Evolutionary conservation across 495 filamentous ascomycete species (phyloP).

Genomic region (Hypoxylon fuscum): DNA sequence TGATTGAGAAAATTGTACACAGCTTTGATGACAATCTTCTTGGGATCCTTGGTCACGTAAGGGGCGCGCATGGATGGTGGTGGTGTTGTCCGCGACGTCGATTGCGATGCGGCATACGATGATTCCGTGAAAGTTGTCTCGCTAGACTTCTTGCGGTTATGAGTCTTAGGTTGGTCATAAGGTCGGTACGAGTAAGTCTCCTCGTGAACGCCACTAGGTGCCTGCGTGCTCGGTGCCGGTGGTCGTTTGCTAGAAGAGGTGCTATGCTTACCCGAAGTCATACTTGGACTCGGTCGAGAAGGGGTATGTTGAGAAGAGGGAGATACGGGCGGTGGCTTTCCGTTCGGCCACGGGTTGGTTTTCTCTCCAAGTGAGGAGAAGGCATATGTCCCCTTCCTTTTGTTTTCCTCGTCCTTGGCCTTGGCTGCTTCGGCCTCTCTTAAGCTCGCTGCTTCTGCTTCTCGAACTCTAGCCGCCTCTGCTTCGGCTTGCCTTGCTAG

Average conservation of each 20-base stretch:
- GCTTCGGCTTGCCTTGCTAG: slow-evolving; percentile 38
- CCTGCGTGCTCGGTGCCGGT: slow-evolving; percentile 54
- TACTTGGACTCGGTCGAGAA: slow-evolving; percentile 31
- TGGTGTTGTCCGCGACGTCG: slow-evolving; percentile 85
- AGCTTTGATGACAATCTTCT: slow-evolving; percentile 92
- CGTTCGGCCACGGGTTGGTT: slow-evolving; percentile 65
- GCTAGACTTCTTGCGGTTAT: slow-evolving; percentile 60
- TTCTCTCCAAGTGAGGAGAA: slow-evolving; percentile 64
- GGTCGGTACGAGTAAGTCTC: slow-evolving; percentile 82
- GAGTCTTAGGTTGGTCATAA: slow-evolving; percentile 75
- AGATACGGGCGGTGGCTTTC: slow-evolving; percentile 50
- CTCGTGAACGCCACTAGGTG: slow-evolving; percentile 68
- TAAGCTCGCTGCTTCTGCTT: slow-evolving; percentile 33
- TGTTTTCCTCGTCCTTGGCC: slow-evolving; percentile 10
- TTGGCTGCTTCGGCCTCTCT: slow-evolving; percentile 32
- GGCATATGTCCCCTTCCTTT: slow-evolving; percentile 54
- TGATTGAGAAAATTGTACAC: slow-evolving; percentile 90
- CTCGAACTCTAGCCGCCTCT: slow-evolving; percentile 34
- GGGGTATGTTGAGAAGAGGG: slow-evolving; percentile 17
- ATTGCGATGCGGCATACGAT: slow-evolving; percentile 81
- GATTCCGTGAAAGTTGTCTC: slow-evolving; percentile 82
- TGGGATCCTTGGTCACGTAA: slow-evolving; percentile 87
- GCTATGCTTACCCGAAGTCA: slow-evolving; percentile 41
- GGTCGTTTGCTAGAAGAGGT: slow-evolving; percentile 51
- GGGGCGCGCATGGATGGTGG: slow-evolving; percentile 76